Evolutionary conservation across 163 green algal genomes (phyloP), one percentile per base, ranked within the genome.

Genomic region (Smithsoniella earleae): DNA sequence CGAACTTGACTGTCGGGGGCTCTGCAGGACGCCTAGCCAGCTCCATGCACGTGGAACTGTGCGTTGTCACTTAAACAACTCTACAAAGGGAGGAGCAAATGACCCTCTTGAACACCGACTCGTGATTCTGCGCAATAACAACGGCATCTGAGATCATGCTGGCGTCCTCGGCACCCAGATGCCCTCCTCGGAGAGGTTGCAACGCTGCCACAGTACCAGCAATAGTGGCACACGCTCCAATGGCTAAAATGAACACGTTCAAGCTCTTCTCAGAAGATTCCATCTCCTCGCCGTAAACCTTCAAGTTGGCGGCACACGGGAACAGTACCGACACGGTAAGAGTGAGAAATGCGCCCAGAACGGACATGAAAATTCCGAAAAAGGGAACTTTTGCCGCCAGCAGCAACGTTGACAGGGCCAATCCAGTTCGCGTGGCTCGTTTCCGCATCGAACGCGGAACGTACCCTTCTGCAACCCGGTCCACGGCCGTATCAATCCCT

Each of bases 281-380:
- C 58, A 69, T 40, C 25, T 69, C 58, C 18, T 76, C 30, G 36
- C 73, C 73, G 46, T 80, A 81, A 31, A 86, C 64, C 27, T 76
- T 78, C 36, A 86, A 77, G 73, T 91, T 81, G 75, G 77, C 86
- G 13, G 85, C 30, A 25, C 78, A 78, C 8, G 86, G 86, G 75
- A 91, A 85, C 45, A 87, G 89, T 66, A 91, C 78, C 8, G 73
- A 82, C 1, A 88, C 80, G 36, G 62, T 78, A 73, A 91, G 78
- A 18, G 86, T 91, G 34, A 91, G 81, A 66, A 91, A 88, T 30
- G 65, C 79, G 18, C 86, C 86, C 33, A 91, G 83, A 16, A 91
- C 80, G 8, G 83, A 74, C 86, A 91, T 91, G 49, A 91, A 36
- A 25, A 83, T 79, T 3, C 78, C 86, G 31, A 91, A 80, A 66